Evolutionary conservation across 768 basidiomycete genomes (phyloP).

Genomic region (Hygrocybe punicea): DNA sequence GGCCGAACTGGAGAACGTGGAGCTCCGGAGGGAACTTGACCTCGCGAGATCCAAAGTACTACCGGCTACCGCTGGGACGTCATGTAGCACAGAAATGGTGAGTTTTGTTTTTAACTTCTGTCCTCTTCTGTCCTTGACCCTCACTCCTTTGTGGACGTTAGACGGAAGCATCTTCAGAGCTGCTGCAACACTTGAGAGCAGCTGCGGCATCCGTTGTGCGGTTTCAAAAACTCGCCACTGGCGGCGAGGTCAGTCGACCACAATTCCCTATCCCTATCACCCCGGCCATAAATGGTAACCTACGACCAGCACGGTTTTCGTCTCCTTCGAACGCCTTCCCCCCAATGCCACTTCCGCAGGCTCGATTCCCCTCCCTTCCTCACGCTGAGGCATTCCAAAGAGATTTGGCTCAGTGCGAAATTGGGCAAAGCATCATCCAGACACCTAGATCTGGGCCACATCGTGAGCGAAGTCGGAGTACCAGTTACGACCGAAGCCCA

Average conservation of each 20-base stretch:
- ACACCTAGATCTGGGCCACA: neutral
- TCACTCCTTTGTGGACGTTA: conserved; percentile 22
- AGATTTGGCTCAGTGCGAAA: neutral
- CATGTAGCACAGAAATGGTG: conserved; percentile 34
- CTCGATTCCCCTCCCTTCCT: conserved; percentile 9
- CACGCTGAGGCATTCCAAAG: neutral
- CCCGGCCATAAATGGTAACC: neutral
- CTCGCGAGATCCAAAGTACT: conserved; percentile 40
- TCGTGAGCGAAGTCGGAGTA: neutral
- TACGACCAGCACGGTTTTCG: conserved; percentile 28
- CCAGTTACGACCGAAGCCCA: conserved; percentile 23
- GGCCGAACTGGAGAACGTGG: conserved; percentile 53
- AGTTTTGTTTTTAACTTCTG: conserved; percentile 11
- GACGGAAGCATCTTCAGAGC: conserved; percentile 52
- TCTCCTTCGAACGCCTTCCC: conserved; percentile 21
- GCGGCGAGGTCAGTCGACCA: conserved; percentile 18
- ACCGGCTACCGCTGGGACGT: conserved; percentile 27
- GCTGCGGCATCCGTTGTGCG: conserved; percentile 49
- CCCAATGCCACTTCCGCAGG: conserved; percentile 5
- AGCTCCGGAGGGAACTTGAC: conserved; percentile 48
- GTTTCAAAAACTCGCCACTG: conserved; percentile 49
- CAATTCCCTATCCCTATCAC: conserved; percentile 1
- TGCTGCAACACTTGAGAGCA: conserved; percentile 46
- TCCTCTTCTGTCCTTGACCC: neutral
- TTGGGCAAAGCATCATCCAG: neutral